Conservation (phyloP, 148 eudicot genomes). For the Selenicereus undatus region DNA sequence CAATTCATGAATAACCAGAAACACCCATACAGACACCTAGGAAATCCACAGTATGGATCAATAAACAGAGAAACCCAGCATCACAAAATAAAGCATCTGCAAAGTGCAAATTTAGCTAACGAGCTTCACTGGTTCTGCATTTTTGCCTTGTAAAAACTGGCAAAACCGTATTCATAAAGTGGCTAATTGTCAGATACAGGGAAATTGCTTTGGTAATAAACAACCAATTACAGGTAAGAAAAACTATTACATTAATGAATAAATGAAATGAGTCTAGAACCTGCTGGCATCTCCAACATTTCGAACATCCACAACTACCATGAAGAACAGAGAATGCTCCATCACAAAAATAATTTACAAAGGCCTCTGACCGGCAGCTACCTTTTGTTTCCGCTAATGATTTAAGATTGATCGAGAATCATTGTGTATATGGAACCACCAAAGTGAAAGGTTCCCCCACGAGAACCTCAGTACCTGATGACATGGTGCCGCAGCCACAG, state of each 20-base stretch:
- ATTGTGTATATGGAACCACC: slow-evolving; percentile 10
- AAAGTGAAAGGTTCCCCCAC: background rate
- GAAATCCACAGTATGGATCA: too few species aligned
- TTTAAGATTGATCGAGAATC: slow-evolving; percentile 5
- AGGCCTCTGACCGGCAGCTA: slow-evolving; percentile 8
- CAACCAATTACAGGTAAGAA: slow-evolving; percentile 15
- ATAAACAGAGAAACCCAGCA: too few species aligned
- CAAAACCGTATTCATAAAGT: background rate
- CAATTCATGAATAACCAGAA: background rate
- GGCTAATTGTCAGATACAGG: background rate
- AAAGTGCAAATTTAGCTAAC: too few species aligned
- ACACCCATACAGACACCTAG: too few species aligned
- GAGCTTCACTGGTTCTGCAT: background rate
- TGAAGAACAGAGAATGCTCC: background rate
- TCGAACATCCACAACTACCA: background rate
- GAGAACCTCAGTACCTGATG: slow-evolving; percentile 50
- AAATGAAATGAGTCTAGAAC: background rate
- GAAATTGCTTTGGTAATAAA: background rate
- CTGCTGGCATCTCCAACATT: slow-evolving; percentile 12
- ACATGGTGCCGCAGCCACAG: slow-evolving; percentile 74
- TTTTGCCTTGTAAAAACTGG: background rate
- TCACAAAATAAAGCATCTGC: too few species aligned
- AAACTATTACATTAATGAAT: slow-evolving; percentile 12
- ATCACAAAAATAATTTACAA: slow-evolving; percentile 24
- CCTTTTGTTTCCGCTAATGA: slow-evolving; percentile 5